Base-by-base conservation (phyloP, 441 rosid species). In the Melastoma candidum region DNA sequence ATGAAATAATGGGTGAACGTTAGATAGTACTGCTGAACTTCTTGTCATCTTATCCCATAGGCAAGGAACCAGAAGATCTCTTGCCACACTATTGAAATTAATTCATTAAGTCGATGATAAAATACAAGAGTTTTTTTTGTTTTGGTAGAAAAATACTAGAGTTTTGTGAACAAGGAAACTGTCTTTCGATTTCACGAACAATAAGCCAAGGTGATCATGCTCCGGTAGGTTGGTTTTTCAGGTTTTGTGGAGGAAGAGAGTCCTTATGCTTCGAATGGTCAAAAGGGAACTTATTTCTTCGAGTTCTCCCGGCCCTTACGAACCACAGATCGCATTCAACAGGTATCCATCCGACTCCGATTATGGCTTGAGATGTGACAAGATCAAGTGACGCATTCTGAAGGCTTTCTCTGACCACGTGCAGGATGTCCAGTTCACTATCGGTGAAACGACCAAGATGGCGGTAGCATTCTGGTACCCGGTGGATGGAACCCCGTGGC, bases 231-330 rank as follows among this genome's bases (percentile, higher is more conserved):
- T 29, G 14, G 24, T 51, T 47, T 57, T 14, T 29, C 74, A 92
- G 95, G 95, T 64, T 88, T 82, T 53, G 80, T 88, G 44, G 95
- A 72, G 71, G 94, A 81, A 64, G 97, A 92, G 65, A 88, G 82
- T 67, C 98, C 97, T 60, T 92, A 85, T 67, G 62, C 76, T 59
- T 52, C 78, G 5, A 77, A 69, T 68, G 81, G 82, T 60, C 62
- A 82, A 60, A 79, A 84, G 71, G 97, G 97, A 64, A 78, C 84
- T 26, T 86, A 85, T 69, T 77, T 64, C 66, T 92, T 88, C 63
- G 98, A 92, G 63, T 85, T 92, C 61, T 82, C 92, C 51, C 74
- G 98, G 77, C 90, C 97, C 48, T 75, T 88, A 67, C 81, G 98
- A 72, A 88, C 97, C 54, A 79, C 62, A 78, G 98, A 92, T 71